Conservation (phyloP, 805 yeast genomes). For the Kodamaea fukazawae region DNA sequence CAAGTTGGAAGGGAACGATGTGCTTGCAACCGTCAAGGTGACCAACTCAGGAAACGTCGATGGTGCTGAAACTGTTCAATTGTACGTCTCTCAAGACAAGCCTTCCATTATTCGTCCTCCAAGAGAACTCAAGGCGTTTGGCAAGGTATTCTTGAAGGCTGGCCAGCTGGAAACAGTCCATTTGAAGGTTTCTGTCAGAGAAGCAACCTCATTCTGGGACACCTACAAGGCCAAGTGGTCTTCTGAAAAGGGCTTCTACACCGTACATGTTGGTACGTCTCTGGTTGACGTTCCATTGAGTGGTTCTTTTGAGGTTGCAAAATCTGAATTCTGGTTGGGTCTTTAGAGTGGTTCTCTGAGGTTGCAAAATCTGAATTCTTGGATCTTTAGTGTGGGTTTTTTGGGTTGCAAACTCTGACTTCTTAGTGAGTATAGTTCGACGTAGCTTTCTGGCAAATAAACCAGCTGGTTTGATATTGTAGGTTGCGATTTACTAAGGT, state of each 20-base stretch:
- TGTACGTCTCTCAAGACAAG: slow-evolving; percentile 42
- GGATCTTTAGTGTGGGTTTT: no score
- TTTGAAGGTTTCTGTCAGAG: slow-evolving; percentile 41
- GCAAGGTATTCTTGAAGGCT: slow-evolving; percentile 45
- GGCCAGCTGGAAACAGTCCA: slow-evolving; percentile 40
- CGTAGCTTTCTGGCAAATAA: no score
- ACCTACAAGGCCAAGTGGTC: slow-evolving; percentile 49
- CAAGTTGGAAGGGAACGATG: slow-evolving; percentile 21
- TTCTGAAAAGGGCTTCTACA: slow-evolving; percentile 49
- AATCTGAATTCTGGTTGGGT: slow-evolving; percentile 1
- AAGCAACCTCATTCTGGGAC: slow-evolving; percentile 55
- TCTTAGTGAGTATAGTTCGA: no score
- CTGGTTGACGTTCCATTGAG: background rate
- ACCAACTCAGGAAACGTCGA: slow-evolving; percentile 46
- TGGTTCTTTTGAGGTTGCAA: slow-evolving; percentile 1
- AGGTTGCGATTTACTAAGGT: no score
- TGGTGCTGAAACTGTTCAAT: slow-evolving; percentile 57
- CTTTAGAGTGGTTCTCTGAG: no score
- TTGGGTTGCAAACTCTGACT: no score
- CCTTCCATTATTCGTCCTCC: slow-evolving; percentile 48
- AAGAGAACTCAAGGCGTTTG: slow-evolving; percentile 59
- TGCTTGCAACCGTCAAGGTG: slow-evolving; percentile 40
- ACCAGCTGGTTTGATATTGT: no score
- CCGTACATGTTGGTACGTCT: slow-evolving; percentile 44
- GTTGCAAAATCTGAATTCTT: no score